Percentiles rank a stretch among this genome's conserved stretches.
Evolutionary conservation across 192 early-diverging fungal genomes (phyloP).

Genomic region (Coemansia sp.): DNA sequence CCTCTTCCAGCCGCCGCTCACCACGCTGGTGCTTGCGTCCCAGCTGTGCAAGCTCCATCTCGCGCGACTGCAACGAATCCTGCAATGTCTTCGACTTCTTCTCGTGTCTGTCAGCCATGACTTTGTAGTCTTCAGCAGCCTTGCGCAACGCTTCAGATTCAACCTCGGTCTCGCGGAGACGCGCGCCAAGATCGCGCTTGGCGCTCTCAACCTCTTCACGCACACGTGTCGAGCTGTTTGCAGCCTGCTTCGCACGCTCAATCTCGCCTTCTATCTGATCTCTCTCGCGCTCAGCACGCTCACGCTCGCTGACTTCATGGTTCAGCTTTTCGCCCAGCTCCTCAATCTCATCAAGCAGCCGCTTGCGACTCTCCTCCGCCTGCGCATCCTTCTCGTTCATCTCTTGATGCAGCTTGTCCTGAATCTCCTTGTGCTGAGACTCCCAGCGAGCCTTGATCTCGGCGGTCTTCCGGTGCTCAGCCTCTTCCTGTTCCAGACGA

Average conservation of each 20-base stretch:
- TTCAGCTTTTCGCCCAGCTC: constrained; percentile 61
- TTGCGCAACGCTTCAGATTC: constrained; percentile 60
- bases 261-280: constrained; percentile 65
- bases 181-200: constrained; percentile 59
- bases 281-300: constrained; percentile 62
- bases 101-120: constrained; percentile 70
- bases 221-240: constrained; percentile 63
- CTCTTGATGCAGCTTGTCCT: constrained; percentile 64
- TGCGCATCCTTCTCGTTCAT: constrained; percentile 66
- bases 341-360: constrained; percentile 61
- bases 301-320: constrained; percentile 56
- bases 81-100: constrained; percentile 67
- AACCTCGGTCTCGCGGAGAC: constrained; percentile 61
- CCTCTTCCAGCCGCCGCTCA: constrained; percentile 69
- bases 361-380: constrained; percentile 73
- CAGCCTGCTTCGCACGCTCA: constrained; percentile 57
- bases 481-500: constrained; percentile 69
- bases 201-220: constrained; percentile 69
- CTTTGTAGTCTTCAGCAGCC: constrained; percentile 62
- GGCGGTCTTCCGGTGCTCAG: constrained; percentile 57
- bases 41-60: constrained; percentile 58
- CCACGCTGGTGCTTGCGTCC: constrained; percentile 66
- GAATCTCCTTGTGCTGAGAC: constrained; percentile 68
- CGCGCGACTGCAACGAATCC: constrained; percentile 63
- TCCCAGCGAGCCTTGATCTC: constrained; percentile 71